phyloP scores from a whole-genome alignment of 169 alveolate species.

The Plasmodium gaboni region DNA sequence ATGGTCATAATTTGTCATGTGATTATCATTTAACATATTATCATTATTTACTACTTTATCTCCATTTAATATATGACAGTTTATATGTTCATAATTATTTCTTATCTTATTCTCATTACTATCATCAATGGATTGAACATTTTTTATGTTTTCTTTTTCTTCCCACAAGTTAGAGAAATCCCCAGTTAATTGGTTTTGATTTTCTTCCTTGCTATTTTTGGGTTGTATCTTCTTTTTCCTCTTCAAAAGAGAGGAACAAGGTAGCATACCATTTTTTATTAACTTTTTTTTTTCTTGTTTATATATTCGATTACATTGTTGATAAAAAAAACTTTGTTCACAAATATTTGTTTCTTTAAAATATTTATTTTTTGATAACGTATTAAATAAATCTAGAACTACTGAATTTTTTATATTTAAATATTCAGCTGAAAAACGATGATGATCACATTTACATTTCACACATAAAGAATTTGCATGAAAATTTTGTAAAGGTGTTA shows the following conservation, averaged over 20 bases:
- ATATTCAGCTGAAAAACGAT: conserved; percentile 41
- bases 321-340: conserved; percentile 8
- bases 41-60: too few relatives aligned
- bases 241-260: not conserved
- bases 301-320: conserved; percentile 19
- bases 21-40: too few relatives aligned
- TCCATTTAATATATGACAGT: too few relatives aligned
- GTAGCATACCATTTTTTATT: not conserved
- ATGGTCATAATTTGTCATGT: too few relatives aligned
- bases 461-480: conserved; percentile 36
- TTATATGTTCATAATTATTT: too few relatives aligned
- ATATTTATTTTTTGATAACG: conserved; percentile 46
- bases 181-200: not conserved
- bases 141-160: not conserved
- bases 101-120: too few relatives aligned
- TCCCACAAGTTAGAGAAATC: not conserved
- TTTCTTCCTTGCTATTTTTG: not conserved
- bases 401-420: conserved; percentile 42
- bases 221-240: conserved; percentile 3
- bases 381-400: conserved; percentile 22
- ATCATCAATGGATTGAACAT: too few relatives aligned
- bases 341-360: conserved; percentile 48
- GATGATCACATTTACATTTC: conserved; percentile 45
- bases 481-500: conserved; percentile 59
- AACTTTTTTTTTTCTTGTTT: conserved; percentile 33